Evolutionary conservation across 2,329 filamentous ascomycete species (phyloP).

Genomic region (Alternaria novae-zelandiae): DNA sequence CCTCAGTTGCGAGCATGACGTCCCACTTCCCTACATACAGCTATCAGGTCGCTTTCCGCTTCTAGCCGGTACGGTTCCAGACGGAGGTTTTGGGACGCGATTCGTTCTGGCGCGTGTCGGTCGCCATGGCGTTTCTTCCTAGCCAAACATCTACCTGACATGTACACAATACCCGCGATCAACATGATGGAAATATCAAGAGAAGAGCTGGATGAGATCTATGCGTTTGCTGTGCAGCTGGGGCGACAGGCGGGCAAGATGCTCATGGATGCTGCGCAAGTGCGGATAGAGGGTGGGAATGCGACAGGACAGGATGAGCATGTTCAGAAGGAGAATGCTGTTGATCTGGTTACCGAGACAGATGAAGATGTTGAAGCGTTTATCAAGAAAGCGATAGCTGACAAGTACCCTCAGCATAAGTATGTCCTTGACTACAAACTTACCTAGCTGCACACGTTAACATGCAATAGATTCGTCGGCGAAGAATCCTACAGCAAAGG

Average conservation of each 20-base stretch:
- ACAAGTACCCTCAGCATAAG: slow-evolving; percentile 70
- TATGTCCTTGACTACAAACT: slow-evolving; percentile 37
- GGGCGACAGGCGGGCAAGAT: slow-evolving; percentile 73
- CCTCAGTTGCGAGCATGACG: background rate
- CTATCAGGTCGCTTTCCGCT: background rate
- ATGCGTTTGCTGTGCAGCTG: slow-evolving; percentile 72
- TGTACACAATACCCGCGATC: background rate
- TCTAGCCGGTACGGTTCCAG: slow-evolving; percentile 11
- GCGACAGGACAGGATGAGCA: slow-evolving; percentile 43
- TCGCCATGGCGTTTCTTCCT: background rate
- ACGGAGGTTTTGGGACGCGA: background rate
- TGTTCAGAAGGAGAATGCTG: slow-evolving; percentile 74
- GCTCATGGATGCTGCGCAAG: slow-evolving; percentile 68
- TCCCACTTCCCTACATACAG: background rate
- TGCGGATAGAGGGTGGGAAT: slow-evolving; percentile 56
- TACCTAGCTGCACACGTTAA: background rate
- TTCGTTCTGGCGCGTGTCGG: background rate
- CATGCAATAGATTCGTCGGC: slow-evolving; percentile 68
- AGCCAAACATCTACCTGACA: background rate
- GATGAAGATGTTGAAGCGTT: slow-evolving; percentile 78
- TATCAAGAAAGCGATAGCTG: slow-evolving; percentile 65
- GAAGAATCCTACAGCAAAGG: slow-evolving; percentile 78
- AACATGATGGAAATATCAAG: slow-evolving; percentile 35
- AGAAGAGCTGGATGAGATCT: slow-evolving; percentile 67
- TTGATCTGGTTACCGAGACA: slow-evolving; percentile 79